Percentiles rank a stretch among this genome's conserved stretches.
phyloP scores from a whole-genome alignment of 225 moss, liverwort and hornwort species.

The Neckera pumila region DNA sequence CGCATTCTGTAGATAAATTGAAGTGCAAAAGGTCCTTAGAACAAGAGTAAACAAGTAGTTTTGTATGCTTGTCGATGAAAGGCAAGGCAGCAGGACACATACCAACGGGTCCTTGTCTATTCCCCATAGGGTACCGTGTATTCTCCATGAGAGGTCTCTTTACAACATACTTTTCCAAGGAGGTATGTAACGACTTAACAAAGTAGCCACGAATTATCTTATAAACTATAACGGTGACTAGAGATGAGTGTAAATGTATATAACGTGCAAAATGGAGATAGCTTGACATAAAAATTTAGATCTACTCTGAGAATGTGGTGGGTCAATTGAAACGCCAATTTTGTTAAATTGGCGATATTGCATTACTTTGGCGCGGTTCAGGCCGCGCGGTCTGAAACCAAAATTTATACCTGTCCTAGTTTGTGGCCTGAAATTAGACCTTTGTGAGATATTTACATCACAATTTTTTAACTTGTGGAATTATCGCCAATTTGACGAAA shows the following conservation, averaged over 20 bases:
- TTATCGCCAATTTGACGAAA: no score
- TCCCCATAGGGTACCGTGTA: neutral
- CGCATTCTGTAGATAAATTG: neutral
- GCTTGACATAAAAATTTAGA: neutral
- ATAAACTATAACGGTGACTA: neutral
- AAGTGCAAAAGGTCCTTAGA: neutral
- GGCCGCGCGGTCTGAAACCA: no score
- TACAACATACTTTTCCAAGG: neutral
- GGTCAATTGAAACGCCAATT: neutral
- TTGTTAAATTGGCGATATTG: no score
- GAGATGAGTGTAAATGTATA: neutral
- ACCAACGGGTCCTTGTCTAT: neutral
- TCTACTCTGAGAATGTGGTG: neutral
- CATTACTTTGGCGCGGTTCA: no score
- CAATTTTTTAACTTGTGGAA: no score
- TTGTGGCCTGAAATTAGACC: no score
- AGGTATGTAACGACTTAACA: neutral
- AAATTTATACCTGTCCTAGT: no score
- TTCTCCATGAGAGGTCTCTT: neutral
- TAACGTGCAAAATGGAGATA: neutral
- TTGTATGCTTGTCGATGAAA: neutral
- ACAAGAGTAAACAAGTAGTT: neutral
- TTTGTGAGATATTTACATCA: no score
- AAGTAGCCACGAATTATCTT: neutral
- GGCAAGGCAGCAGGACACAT: neutral